Evolutionary conservation across 495 filamentous ascomycete species (phyloP).

Genomic region (Penicillium salamii): DNA sequence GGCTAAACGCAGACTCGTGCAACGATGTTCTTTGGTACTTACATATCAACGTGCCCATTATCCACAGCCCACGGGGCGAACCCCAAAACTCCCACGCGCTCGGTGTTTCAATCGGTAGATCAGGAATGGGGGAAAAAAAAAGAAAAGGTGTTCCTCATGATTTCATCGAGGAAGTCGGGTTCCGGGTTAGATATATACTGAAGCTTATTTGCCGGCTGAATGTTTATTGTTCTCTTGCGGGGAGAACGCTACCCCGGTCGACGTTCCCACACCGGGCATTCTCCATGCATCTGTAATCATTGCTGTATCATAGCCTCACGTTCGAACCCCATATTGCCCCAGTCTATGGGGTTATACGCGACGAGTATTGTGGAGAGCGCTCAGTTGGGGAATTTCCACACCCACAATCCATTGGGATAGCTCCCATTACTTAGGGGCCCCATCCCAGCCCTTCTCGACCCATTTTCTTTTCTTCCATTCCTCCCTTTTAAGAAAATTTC

Average conservation of each 20-base stretch:
- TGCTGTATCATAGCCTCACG: constrained; percentile 18
- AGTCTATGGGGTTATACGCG: constrained; percentile 26
- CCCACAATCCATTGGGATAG: constrained; percentile 17
- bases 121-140: no score
- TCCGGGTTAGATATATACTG: constrained; percentile 24
- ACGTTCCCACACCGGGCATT: constrained; percentile 15
- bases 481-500: constrained; percentile 5
- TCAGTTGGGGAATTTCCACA: constrained; percentile 21
- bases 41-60: neutral
- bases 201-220: constrained; percentile 24
- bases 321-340: constrained; percentile 33
- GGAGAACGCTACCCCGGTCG: constrained; percentile 39
- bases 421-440: constrained; percentile 24
- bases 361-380: constrained; percentile 31
- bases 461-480: constrained; percentile 1
- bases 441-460: constrained; percentile 7
- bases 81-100: neutral
- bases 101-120: neutral
- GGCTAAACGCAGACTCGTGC: constrained; percentile 11
- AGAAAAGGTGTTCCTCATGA: neutral
- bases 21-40: neutral
- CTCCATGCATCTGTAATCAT: constrained; percentile 14
- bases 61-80: neutral
- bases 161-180: constrained; percentile 10
- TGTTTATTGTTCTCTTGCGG: constrained; percentile 24